phyloP scores from a whole-genome alignment of 345 rosid species.

The Euphorbia peplus region DNA sequence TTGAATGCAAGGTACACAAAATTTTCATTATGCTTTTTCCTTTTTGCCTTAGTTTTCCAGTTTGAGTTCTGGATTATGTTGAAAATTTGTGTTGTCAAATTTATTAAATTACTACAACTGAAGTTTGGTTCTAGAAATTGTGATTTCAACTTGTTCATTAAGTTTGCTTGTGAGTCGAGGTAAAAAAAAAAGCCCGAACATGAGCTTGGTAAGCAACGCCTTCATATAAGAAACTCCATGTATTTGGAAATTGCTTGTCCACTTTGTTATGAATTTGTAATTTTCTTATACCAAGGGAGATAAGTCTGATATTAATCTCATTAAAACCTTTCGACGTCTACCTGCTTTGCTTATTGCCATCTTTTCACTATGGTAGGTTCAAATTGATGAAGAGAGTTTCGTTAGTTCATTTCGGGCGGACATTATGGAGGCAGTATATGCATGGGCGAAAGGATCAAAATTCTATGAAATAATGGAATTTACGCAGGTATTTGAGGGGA shows the following conservation, averaged over 20 bases:
- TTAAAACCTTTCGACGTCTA: background rate
- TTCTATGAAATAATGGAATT: slow-evolving; percentile 94
- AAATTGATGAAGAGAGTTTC: slow-evolving; percentile 76
- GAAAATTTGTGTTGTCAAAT: background rate
- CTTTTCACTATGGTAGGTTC: slow-evolving; percentile 47
- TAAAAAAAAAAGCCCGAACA: background rate
- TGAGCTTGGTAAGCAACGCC: background rate
- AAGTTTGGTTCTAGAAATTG: background rate
- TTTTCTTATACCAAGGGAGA: too few species aligned
- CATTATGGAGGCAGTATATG: slow-evolving; percentile 93
- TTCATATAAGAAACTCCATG: too few species aligned
- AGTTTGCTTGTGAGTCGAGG: background rate
- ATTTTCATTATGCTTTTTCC: background rate
- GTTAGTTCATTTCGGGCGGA: slow-evolving; percentile 87
- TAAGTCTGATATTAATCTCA: too few species aligned
- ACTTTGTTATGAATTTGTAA: too few species aligned
- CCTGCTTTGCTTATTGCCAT: background rate
- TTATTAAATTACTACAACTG: background rate
- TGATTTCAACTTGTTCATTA: background rate
- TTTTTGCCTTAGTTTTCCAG: slow-evolving; percentile 3
- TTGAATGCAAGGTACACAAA: slow-evolving; percentile 79
- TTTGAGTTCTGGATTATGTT: background rate
- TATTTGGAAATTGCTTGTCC: too few species aligned
- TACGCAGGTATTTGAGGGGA: slow-evolving; percentile 92
- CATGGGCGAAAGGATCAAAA: slow-evolving; percentile 98